Conservation (phyloP, 345 rosid species). For the Hevea brasiliensis region DNA sequence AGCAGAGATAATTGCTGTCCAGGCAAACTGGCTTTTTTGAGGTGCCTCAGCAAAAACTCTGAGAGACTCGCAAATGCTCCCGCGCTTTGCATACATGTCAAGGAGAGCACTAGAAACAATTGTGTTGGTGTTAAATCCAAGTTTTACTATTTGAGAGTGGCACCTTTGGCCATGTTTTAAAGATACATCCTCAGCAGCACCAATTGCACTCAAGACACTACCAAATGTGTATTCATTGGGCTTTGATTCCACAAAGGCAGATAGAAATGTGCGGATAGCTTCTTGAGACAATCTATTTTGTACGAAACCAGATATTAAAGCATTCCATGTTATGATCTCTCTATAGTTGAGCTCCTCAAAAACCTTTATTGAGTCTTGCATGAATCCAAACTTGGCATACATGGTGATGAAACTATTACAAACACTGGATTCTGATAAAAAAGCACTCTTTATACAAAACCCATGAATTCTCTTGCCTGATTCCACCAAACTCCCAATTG, state of each 20-base stretch:
- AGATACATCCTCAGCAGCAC: constrained; percentile 71
- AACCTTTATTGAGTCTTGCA: constrained; percentile 53
- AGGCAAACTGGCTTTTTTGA: constrained; percentile 55
- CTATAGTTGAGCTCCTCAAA: constrained; percentile 53
- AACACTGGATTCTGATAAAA: constrained; percentile 51
- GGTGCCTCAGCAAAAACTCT: constrained; percentile 58
- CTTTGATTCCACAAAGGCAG: constrained; percentile 39
- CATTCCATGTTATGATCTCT: constrained; percentile 79
- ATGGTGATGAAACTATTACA: constrained; percentile 76
- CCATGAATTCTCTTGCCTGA: constrained; percentile 68
- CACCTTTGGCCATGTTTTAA: constrained; percentile 71
- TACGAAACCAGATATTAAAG: constrained; percentile 75
- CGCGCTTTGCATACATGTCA: constrained; percentile 94
- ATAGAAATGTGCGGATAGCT: constrained; percentile 51
- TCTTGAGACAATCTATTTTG: constrained; percentile 62
- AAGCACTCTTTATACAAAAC: constrained; percentile 51
- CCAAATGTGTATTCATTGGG: constrained; percentile 83
- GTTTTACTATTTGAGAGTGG: constrained; percentile 65
- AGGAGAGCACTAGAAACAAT: constrained; percentile 76
- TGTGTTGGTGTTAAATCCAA: constrained; percentile 56
- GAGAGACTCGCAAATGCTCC: constrained; percentile 67
- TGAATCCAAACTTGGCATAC: constrained; percentile 70
- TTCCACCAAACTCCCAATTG: constrained; percentile 38
- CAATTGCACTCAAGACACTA: constrained; percentile 80
- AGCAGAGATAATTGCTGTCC: constrained; percentile 92